Evolutionary conservation across 306 rosid species (phyloP).

Genomic region (Trichosanthes truncata): DNA sequence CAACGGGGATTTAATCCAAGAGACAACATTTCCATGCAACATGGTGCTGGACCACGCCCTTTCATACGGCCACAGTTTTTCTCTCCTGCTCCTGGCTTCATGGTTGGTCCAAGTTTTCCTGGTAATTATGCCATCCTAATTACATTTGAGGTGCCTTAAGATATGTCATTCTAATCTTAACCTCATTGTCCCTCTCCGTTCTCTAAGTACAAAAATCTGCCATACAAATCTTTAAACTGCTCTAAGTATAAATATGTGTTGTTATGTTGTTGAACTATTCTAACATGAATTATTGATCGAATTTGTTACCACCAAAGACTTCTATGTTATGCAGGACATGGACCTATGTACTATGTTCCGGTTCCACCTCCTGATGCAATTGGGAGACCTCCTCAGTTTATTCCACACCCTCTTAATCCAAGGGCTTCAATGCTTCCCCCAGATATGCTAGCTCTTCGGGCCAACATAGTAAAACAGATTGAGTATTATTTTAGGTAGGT

Average conservation of each 20-base stretch:
- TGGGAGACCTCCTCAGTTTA: constrained; percentile 49
- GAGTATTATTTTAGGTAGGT: constrained; percentile 85
- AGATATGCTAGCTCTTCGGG: constrained; percentile 41
- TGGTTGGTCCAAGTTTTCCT: constrained; percentile 66
- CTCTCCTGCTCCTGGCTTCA: constrained; percentile 62
- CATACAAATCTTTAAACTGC: neutral
- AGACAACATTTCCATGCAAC: constrained; percentile 56
- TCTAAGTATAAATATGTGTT: neutral
- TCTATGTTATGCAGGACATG: constrained; percentile 43
- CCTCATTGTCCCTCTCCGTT: neutral
- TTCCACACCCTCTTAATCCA: constrained; percentile 49
- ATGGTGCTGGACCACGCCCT: constrained; percentile 67
- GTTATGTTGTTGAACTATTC: neutral
- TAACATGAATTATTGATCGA: neutral
- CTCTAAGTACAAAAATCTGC: neutral
- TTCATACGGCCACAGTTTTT: constrained; percentile 51
- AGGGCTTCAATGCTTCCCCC: constrained; percentile 37
- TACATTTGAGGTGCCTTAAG: neutral
- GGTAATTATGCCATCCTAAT: constrained; percentile 34
- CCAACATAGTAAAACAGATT: constrained; percentile 62
- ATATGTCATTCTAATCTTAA: neutral
- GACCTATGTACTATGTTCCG: constrained; percentile 56
- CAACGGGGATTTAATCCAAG: constrained; percentile 56
- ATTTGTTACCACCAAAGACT: neutral
- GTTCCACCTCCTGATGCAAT: constrained; percentile 53